Evolutionary conservation across 2,329 filamentous ascomycete species (phyloP).

Genomic region (Macrophomina phaseolina): DNA sequence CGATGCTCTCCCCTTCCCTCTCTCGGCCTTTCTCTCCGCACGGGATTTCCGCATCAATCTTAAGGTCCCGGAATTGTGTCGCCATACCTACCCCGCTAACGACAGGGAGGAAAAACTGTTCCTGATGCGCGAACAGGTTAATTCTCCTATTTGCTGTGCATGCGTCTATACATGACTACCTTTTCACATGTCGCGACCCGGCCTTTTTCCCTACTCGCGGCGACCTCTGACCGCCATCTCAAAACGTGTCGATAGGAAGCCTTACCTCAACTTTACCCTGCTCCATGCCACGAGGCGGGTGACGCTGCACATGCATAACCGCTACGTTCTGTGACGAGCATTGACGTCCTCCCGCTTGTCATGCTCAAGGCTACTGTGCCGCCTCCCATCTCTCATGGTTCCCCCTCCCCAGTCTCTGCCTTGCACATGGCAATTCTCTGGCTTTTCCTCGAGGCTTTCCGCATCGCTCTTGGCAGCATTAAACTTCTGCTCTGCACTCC

Average conservation of each 20-base stretch:
- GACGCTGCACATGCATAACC: neutral
- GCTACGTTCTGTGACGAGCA: neutral
- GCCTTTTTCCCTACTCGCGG: constrained; percentile 15
- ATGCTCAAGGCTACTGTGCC: constrained; percentile 1
- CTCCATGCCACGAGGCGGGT: constrained; percentile 3
- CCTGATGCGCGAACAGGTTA: neutral
- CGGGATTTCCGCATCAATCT: constrained; percentile 2
- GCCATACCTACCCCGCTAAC: neutral
- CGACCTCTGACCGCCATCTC: constrained; percentile 3
- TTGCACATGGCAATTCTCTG: neutral
- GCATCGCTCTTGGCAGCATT: neutral
- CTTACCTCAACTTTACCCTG: neutral
- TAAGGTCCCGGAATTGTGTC: neutral
- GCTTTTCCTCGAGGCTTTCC: neutral
- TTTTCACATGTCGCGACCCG: constrained; percentile 10
- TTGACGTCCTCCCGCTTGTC: neutral
- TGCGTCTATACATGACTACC: neutral
- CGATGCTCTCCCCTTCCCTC: neutral
- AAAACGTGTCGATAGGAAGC: neutral
- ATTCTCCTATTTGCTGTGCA: constrained; percentile 2
- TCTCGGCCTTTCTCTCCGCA: neutral
- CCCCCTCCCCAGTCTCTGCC: too few species aligned
- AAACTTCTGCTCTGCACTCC: neutral
- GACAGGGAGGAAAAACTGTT: neutral
- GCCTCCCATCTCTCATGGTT: constrained; percentile 3